These are phyloP conservation scores for Hypoxylon lienhwacheense DNA, from an alignment of 495 filamentous ascomycete genomes.

Conservation along the genomic window DNA sequence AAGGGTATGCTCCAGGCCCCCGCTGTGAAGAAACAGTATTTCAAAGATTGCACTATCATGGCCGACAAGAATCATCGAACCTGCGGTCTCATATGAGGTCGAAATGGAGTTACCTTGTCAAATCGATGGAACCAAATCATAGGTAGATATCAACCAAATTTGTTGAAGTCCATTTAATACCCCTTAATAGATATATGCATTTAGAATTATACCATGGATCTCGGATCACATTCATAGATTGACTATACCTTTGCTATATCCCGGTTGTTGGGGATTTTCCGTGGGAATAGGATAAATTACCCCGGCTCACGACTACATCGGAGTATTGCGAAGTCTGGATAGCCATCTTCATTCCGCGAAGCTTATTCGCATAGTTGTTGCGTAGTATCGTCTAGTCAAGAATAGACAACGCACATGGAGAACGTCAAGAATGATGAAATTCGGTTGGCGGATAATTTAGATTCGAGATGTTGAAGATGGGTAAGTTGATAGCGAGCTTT, in stretches of 20 bases:
- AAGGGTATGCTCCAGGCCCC: slow-evolving; percentile 25
- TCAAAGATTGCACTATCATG: slow-evolving; percentile 10
- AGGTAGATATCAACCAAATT: background rate
- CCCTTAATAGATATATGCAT: background rate
- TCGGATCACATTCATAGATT: slow-evolving; percentile 12
- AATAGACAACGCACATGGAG: slow-evolving; percentile 5
- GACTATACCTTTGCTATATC: too few species aligned
- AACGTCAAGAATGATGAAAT: slow-evolving; percentile 4
- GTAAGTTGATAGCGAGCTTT: background rate
- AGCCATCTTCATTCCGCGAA: slow-evolving; percentile 9
- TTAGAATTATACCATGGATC: background rate
- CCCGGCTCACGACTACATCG: slow-evolving; percentile 2
- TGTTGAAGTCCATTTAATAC: background rate
- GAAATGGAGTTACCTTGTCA: background rate
- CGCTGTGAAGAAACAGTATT: background rate
- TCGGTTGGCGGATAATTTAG: slow-evolving; percentile 29
- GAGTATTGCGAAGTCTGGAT: slow-evolving; percentile 24
- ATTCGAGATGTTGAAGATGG: background rate
- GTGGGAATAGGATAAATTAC: slow-evolving; percentile 10
- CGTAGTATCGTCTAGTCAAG: slow-evolving; percentile 2
- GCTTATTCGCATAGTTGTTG: background rate
- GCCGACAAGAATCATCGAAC: background rate
- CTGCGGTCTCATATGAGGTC: background rate
- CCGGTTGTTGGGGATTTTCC: background rate
- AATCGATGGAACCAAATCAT: too few species aligned